Base-by-base conservation (phyloP, 208 protist species). In the Sergeia podlipaevii region DNA sequence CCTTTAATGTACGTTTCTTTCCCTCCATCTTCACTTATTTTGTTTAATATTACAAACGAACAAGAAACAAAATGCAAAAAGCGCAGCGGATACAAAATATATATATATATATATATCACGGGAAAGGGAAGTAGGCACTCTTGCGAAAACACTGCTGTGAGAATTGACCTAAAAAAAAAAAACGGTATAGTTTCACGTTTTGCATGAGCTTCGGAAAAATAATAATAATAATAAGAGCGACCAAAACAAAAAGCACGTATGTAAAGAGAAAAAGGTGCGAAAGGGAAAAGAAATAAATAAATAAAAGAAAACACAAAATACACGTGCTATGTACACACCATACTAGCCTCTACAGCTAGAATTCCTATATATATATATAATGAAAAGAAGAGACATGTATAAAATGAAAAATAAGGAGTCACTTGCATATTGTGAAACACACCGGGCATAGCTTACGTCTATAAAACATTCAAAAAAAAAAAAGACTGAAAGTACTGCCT, bases 321-420 rank as follows among this genome's bases (percentile, higher is more conserved):
- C 26, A 32, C 5, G 11, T 27, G 46, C 13, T 6, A 43, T 52
- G 15, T 6, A 24, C n/a, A 52, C 8, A n/a, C n/a, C n/a, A n/a
- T n/a, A n/a, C n/a, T n/a, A n/a, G n/a, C n/a, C n/a, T n/a, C n/a
- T n/a, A n/a, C 33, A 38, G 10, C 27, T 30, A 21, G 43, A 48
- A 48, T 0, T 20, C 24, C 43, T 33, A 21, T 17, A 27, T 27
- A 28, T 48, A 33, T 29, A 7, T 21, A 29, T 30, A 49, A 23
- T 21, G 24, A 29, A 61, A 61, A 57, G 32, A 7, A 65, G 56
- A 36, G 39, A 20, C 51, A 34, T 13, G 44, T 39, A 50, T 57
- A 23, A 38, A 41, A 28, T 33, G 4, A 1, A 47, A 6, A 21
- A 21, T 21, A 57, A 15, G 8, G 27, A 45, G 8, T 11, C 5